Evolutionary conservation across 1,139 yeast genomes (phyloP).

Genomic region (Taphrina sp.): DNA sequence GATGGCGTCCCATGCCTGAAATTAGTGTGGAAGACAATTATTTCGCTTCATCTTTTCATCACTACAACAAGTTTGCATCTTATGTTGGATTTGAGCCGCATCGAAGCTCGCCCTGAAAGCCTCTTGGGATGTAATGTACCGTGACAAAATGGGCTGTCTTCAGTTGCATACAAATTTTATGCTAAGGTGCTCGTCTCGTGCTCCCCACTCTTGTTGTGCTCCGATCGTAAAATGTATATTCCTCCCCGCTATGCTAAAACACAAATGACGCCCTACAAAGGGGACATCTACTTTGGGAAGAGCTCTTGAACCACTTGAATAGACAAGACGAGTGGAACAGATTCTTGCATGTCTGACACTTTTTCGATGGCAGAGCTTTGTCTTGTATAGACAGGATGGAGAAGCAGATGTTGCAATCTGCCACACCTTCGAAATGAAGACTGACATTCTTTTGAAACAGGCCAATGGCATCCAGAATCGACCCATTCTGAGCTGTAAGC

Average conservation of each 20-base stretch:
- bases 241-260: constrained; percentile 47
- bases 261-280: constrained; percentile 79
- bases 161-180: no score
- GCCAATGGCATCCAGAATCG: constrained; percentile 77
- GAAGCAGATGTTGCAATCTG: constrained; percentile 95
- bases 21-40: no score
- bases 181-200: no score
- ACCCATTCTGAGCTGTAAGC: constrained; percentile 68
- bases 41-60: no score
- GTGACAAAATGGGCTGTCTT: no score
- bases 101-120: no score
- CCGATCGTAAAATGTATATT: no score
- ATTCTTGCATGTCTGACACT: constrained; percentile 85
- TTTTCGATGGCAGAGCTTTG: constrained; percentile 82
- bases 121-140: no score
- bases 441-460: constrained; percentile 76
- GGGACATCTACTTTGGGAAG: constrained; percentile 90
- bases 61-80: no score
- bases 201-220: no score
- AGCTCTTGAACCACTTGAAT: constrained; percentile 95
- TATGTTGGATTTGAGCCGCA: no score
- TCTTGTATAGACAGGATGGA: constrained; percentile 67
- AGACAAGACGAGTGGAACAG: constrained; percentile 96
- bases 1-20: no score
- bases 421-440: constrained; percentile 80